phyloP scores from a whole-genome alignment of 139 green algal species.

The Coelastrella sp. region DNA sequence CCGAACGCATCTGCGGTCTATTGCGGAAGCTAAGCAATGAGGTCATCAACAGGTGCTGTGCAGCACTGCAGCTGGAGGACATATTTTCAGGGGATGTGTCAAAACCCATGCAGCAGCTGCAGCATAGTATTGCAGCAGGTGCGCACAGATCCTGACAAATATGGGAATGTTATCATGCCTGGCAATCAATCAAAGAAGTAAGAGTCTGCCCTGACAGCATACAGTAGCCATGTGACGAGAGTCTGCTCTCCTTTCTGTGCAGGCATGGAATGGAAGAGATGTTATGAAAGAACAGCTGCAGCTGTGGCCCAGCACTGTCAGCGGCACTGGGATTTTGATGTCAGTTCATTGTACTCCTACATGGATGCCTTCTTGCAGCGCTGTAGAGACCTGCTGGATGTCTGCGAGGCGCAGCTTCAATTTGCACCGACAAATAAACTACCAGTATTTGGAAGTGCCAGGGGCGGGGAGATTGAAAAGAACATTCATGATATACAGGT shows the following conservation, averaged over 20 bases:
- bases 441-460: constrained; percentile 84
- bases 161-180: too few species aligned
- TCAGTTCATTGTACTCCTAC: constrained; percentile 83
- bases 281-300: constrained; percentile 72
- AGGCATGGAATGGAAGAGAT: constrained; percentile 79
- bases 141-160: too few species aligned
- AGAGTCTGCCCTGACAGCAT: background rate
- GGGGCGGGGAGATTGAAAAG: constrained; percentile 82
- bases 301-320: constrained; percentile 55
- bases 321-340: constrained; percentile 79
- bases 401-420: constrained; percentile 90
- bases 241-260: constrained; percentile 17
- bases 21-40: constrained; percentile 87
- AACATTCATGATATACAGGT: constrained; percentile 84
- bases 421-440: constrained; percentile 78
- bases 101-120: constrained; percentile 52
- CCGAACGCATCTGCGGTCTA: constrained; percentile 83
- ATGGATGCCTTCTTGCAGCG: constrained; percentile 93
- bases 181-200: too few species aligned
- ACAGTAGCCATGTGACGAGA: too few species aligned
- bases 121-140: constrained; percentile 71
- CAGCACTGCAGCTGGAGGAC: constrained; percentile 71
- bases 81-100: constrained; percentile 75
- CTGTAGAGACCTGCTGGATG: constrained; percentile 90
- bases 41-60: constrained; percentile 89